Conservation (phyloP, 805 yeast species). For the Metschnikowia reukaufii region DNA sequence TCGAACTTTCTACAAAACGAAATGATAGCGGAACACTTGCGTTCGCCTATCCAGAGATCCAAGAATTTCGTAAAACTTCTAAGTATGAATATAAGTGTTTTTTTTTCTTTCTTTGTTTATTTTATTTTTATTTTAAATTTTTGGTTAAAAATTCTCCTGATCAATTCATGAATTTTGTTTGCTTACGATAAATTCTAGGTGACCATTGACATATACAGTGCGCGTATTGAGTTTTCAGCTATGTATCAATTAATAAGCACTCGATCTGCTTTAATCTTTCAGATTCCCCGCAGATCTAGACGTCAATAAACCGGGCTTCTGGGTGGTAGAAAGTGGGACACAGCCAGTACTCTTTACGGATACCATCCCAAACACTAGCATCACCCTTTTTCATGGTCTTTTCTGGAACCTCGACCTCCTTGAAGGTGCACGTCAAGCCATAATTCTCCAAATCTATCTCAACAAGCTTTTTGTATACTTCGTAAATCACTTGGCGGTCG, state of each 20-base stretch:
- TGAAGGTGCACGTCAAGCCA: slow-evolving; percentile 67
- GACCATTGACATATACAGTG: too few species aligned
- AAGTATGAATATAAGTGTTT: too few species aligned
- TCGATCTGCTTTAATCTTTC: background rate
- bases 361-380: slow-evolving; percentile 57
- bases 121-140: too few species aligned
- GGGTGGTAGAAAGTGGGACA: slow-evolving; percentile 71
- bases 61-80: too few species aligned
- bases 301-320: slow-evolving; percentile 48
- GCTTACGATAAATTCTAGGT: too few species aligned
- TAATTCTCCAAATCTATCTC: slow-evolving; percentile 76
- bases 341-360: slow-evolving; percentile 65
- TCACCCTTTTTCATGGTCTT: slow-evolving; percentile 26
- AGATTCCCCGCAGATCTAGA: background rate
- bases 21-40: too few species aligned
- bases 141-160: too few species aligned
- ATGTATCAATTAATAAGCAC: background rate
- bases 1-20: background rate
- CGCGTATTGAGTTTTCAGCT: too few species aligned
- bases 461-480: slow-evolving; percentile 82
- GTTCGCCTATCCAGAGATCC: too few species aligned
- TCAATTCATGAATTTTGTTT: too few species aligned
- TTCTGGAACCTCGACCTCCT: slow-evolving; percentile 48
- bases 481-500: slow-evolving; percentile 43
- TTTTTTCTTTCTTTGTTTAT: too few species aligned